These are phyloP conservation scores for Nepenthes gracilis DNA, from an alignment of 148 eudicot species.

Conservation along the genomic window DNA sequence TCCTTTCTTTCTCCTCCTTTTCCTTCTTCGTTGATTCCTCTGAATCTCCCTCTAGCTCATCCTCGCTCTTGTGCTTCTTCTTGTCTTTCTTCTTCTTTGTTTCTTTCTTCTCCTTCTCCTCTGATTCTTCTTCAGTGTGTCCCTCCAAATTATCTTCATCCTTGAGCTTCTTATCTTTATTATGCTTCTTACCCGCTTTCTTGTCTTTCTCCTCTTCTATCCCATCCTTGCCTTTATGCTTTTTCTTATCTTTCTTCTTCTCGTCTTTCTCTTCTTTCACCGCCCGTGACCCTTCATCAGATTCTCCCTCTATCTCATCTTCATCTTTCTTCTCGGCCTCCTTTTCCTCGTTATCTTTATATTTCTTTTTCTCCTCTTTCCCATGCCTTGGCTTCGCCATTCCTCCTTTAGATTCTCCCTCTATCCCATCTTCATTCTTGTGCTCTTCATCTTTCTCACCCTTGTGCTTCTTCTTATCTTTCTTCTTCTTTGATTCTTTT, in stretches of 20 bases:
- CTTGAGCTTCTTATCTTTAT: constrained; percentile 6
- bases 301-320: too few species aligned
- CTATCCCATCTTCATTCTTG: too few species aligned
- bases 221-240: too few species aligned
- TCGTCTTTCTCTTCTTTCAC: too few species aligned
- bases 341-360: constrained; percentile 9
- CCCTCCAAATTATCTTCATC: constrained; percentile 2
- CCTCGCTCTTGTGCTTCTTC: constrained; percentile 3
- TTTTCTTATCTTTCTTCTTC: too few species aligned
- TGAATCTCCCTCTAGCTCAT: not conserved
- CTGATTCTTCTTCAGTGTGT: constrained; percentile 1
- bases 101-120: too few species aligned
- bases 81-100: too few species aligned
- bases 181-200: constrained; percentile 6
- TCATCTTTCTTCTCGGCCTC: constrained; percentile 1
- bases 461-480: too few species aligned
- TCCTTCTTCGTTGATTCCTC: not conserved
- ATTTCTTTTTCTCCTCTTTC: constrained; percentile 4
- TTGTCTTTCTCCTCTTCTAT: constrained; percentile 1
- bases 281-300: too few species aligned
- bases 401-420: constrained; percentile 8
- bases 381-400: not conserved
- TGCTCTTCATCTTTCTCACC: constrained; percentile 16
- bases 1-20: constrained; percentile 12
- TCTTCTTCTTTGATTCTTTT: too few species aligned